Percentiles rank a stretch among this genome's conserved stretches.
Conservation (phyloP, 345 rosid genomes). For the Populus ilicifolia region DNA sequence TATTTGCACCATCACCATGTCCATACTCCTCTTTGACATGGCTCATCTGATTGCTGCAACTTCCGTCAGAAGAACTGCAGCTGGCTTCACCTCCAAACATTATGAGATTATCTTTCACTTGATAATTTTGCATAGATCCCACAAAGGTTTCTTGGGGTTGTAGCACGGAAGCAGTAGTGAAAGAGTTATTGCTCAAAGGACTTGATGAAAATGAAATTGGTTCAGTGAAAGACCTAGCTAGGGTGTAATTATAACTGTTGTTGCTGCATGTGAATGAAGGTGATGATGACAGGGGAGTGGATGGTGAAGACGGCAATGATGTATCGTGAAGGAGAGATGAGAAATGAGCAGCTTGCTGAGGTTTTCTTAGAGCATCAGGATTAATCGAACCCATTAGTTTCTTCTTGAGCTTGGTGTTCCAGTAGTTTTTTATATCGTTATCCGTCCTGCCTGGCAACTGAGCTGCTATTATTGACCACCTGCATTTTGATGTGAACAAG, state of each 20-base stretch:
- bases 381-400: conserved; percentile 35
- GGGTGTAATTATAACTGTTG: conserved; percentile 19
- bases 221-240: conserved; percentile 26
- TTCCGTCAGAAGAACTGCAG: conserved; percentile 63
- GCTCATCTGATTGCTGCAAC: conserved; percentile 38
- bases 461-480: conserved; percentile 39
- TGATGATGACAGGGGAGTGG: conserved; percentile 24
- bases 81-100: conserved; percentile 43
- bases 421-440: conserved; percentile 34
- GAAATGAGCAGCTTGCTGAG: conserved; percentile 12
- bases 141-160: conserved; percentile 29
- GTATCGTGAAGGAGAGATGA: conserved; percentile 22
- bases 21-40: conserved; percentile 31
- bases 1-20: conserved; percentile 5
- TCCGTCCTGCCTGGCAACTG: conserved; percentile 38
- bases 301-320: conserved; percentile 25
- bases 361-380: conserved; percentile 10
- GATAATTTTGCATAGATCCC: conserved; percentile 23
- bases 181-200: conserved; percentile 34
- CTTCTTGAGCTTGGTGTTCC: conserved; percentile 40
- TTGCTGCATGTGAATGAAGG: conserved; percentile 27
- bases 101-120: conserved; percentile 25
- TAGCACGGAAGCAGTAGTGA: conserved; percentile 24
- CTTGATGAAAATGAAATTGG: conserved; percentile 33
- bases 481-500: not conserved